These are phyloP conservation scores for Suhomyces pyralidae DNA, from an alignment of 805 yeast species.

Conservation along the genomic window DNA sequence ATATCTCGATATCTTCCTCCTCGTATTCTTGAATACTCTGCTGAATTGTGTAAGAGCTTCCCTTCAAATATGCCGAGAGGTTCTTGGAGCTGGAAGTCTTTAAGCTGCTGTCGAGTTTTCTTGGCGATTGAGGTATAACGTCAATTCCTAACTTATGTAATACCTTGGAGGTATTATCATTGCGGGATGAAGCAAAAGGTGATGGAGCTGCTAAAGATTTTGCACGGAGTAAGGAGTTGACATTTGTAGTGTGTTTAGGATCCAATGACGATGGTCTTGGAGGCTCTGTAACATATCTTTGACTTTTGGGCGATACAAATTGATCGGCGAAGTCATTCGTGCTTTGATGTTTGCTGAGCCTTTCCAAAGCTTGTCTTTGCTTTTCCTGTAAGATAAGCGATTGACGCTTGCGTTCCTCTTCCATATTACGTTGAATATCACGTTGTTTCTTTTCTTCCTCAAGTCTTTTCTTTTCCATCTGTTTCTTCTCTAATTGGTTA, in stretches of 20 bases:
- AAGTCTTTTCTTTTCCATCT: conserved; percentile 7
- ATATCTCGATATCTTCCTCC: background rate
- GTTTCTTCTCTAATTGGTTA: conserved; percentile 12
- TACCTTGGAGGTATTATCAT: conserved; percentile 30
- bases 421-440: conserved; percentile 11
- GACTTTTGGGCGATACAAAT: conserved; percentile 4
- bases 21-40: background rate
- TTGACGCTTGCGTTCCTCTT: conserved; percentile 19
- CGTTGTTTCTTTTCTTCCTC: conserved; percentile 17
- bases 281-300: conserved; percentile 27
- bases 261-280: conserved; percentile 28
- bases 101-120: conserved; percentile 17
- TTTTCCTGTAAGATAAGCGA: conserved; percentile 21
- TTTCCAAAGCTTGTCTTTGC: conserved; percentile 30
- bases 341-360: conserved; percentile 17
- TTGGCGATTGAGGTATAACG: conserved; percentile 13
- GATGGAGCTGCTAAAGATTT: conserved; percentile 31
- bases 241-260: conserved; percentile 25
- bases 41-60: background rate
- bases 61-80: conserved; percentile 15
- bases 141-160: conserved; percentile 39
- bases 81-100: conserved; percentile 41
- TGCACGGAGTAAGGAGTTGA: conserved; percentile 34
- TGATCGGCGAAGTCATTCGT: conserved; percentile 15
- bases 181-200: conserved; percentile 18